Evolutionary conservation across 2,329 filamentous ascomycete species (phyloP).

Genomic region (Alternaria sp.): DNA sequence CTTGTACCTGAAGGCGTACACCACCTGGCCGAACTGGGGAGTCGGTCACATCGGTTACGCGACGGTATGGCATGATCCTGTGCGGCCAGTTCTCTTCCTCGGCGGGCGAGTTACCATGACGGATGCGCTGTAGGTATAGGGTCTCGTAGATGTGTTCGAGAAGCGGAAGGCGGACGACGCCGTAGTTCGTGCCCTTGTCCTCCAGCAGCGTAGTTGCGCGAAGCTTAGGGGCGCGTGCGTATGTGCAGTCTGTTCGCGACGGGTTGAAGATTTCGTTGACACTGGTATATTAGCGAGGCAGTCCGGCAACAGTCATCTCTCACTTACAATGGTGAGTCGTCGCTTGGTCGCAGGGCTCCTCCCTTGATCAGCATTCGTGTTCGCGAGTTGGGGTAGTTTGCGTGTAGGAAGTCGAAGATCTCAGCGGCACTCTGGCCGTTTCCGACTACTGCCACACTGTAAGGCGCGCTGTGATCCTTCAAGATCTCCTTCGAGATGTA

Average conservation of each 20-base stretch:
- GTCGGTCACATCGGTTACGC: constrained; percentile 68
- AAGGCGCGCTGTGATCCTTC: constrained; percentile 61
- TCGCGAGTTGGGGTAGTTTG: constrained; percentile 79
- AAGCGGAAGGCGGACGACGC: constrained; percentile 87
- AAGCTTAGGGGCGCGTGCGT: constrained; percentile 67
- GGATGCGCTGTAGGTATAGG: constrained; percentile 84
- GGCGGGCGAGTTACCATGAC: constrained; percentile 59
- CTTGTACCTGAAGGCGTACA: constrained; percentile 59
- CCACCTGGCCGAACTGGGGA: constrained; percentile 41
- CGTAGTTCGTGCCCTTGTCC: constrained; percentile 90
- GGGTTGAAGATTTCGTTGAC: constrained; percentile 98
- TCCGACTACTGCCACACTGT: constrained; percentile 83
- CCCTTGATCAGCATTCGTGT: constrained; percentile 82
- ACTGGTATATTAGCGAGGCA: constrained; percentile 55
- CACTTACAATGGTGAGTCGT: constrained; percentile 92
- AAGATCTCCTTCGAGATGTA: constrained; percentile 68
- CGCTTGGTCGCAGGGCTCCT: constrained; percentile 84
- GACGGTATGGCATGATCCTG: constrained; percentile 74
- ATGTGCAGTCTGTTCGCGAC: constrained; percentile 78
- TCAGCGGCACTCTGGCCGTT: constrained; percentile 93
- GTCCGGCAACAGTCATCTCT: background rate
- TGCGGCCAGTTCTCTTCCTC: constrained; percentile 81
- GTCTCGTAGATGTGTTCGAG: constrained; percentile 88
- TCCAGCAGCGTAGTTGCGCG: constrained; percentile 68
- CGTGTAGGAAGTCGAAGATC: constrained; percentile 89